A percentile compares a stretch with the other conserved stretches of the same genome.
Conservation (phyloP, 225 moss, liverwort and hornwort genomes). For the Polytrichum commune region DNA sequence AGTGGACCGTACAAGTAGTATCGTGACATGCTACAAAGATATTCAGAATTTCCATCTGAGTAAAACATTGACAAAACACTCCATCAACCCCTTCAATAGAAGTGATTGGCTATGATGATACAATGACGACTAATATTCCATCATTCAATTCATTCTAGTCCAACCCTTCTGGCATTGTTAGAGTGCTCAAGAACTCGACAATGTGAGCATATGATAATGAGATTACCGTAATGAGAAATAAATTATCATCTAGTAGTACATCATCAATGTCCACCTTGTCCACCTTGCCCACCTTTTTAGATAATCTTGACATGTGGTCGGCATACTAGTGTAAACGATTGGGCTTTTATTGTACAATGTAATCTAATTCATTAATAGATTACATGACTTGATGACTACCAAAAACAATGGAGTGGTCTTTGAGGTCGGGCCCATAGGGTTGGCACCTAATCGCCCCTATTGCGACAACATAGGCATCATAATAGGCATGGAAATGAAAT, state of each 20-base stretch:
- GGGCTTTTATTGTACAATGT: neutral
- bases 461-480: neutral
- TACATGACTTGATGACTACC: neutral
- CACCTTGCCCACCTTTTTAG: neutral
- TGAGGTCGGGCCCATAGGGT: too few relatives aligned
- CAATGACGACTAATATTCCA: neutral
- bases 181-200: too few relatives aligned
- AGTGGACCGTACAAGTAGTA: neutral
- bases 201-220: too few relatives aligned
- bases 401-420: neutral
- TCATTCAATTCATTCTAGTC: neutral
- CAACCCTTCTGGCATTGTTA: neutral
- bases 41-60: neutral
- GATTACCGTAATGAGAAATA: too few relatives aligned
- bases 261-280: slow-evolving; percentile 1
- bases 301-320: neutral
- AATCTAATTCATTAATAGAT: neutral
- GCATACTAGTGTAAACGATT: neutral
- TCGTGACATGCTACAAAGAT: neutral
- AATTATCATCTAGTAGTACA: too few relatives aligned
- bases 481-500: slow-evolving; percentile 1
- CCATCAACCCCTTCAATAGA: neutral
- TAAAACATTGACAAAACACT: neutral
- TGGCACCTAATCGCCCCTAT: neutral
- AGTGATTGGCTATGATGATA: neutral